A percentile compares a stretch with the other conserved stretches of the same genome.
These are phyloP conservation scores for Mycena capillaripes DNA, from an alignment of 768 basidiomycete species.

Conservation along the genomic window DNA sequence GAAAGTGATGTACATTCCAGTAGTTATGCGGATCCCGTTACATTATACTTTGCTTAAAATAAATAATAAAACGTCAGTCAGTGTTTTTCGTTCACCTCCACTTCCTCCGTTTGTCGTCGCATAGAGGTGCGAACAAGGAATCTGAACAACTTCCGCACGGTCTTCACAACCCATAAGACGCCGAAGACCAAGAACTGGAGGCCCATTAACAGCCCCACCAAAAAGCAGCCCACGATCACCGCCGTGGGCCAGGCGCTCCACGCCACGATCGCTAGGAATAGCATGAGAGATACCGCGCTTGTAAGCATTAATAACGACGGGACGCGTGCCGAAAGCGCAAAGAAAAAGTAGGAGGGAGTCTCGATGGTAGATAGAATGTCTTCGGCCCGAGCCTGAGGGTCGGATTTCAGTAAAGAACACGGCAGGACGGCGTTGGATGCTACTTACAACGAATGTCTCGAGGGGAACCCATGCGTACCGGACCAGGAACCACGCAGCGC, in stretches of 20 bases:
- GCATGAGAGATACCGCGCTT: conserved; percentile 69
- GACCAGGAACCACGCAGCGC: conserved; percentile 77
- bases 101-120: neutral
- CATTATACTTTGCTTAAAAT: neutral
- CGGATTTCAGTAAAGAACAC: neutral
- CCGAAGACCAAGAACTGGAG: conserved; percentile 55
- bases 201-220: conserved; percentile 70
- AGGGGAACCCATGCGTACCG: conserved; percentile 69
- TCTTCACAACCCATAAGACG: conserved; percentile 20
- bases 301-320: conserved; percentile 73
- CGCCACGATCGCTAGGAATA: conserved; percentile 72
- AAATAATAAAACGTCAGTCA: conserved; percentile 9
- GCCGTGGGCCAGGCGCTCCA: conserved; percentile 75
- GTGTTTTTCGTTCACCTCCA: conserved; percentile 18
- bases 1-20: too few species aligned
- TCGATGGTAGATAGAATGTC: conserved; percentile 56
- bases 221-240: conserved; percentile 69
- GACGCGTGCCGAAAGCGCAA: conserved; percentile 74
- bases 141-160: conserved; percentile 2
- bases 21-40: neutral
- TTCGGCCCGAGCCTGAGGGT: conserved; percentile 57
- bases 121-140: conserved; percentile 1
- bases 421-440: neutral
- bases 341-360: conserved; percentile 73
- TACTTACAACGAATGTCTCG: conserved; percentile 66